Percentiles rank a stretch among this genome's conserved stretches.
Evolutionary conservation across 1,284 basidiomycete species (phyloP).

Genomic region (Entoloma clypeatum): DNA sequence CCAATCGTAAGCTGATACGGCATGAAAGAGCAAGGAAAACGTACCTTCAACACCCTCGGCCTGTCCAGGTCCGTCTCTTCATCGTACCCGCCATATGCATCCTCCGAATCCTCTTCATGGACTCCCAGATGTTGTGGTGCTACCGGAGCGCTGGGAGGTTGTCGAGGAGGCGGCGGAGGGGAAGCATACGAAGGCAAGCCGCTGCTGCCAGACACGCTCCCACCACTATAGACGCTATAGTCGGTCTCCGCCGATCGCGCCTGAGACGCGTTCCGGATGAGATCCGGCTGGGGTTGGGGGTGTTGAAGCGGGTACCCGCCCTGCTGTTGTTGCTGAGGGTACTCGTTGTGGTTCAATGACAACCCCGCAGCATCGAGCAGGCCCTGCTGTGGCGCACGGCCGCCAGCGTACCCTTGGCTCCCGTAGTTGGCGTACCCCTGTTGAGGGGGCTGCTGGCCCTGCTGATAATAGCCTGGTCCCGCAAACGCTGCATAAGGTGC

Average conservation of each 20-base stretch:
- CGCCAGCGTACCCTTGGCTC: slow-evolving; percentile 8
- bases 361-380: slow-evolving; percentile 22
- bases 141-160: slow-evolving; percentile 16
- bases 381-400: slow-evolving; percentile 25
- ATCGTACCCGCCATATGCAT: slow-evolving; percentile 28
- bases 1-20: slow-evolving; percentile 3
- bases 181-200: slow-evolving; percentile 1
- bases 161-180: slow-evolving; percentile 17
- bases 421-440: slow-evolving; percentile 5
- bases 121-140: slow-evolving; percentile 8
- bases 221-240: not conserved
- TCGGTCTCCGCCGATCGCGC: no score
- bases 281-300: slow-evolving; percentile 2
- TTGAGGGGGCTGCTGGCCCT: slow-evolving; percentile 1
- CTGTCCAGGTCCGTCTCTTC: slow-evolving; percentile 20
- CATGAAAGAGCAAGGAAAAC: slow-evolving; percentile 7
- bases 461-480: slow-evolving; percentile 23
- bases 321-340: slow-evolving; percentile 10
- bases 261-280: slow-evolving; percentile 4
- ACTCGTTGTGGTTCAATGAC: slow-evolving; percentile 5
- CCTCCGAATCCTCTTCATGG: slow-evolving; percentile 17
- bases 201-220: not conserved
- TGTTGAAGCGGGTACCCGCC: not conserved
- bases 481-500: slow-evolving; percentile 50
- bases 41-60: slow-evolving; percentile 43